Conservation (phyloP, 495 filamentous ascomycete genomes). For the Trichoderma parareesei region DNA sequence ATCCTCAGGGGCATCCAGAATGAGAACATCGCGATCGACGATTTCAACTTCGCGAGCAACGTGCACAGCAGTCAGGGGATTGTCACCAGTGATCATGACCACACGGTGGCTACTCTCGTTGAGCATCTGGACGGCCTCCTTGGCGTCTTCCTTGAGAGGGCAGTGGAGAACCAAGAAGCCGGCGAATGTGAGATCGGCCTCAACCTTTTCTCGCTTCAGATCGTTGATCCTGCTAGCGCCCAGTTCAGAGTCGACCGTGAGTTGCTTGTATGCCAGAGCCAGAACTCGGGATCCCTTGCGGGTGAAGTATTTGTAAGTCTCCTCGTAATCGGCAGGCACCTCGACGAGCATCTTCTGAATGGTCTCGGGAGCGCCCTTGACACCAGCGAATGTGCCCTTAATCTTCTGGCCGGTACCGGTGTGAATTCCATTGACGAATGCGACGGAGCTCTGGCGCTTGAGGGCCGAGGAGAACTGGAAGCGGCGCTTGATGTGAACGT, state of each 20-base stretch:
- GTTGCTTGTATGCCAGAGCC: slow-evolving; percentile 86
- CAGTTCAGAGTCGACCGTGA: slow-evolving; percentile 71
- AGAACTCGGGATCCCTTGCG: slow-evolving; percentile 89
- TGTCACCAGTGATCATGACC: slow-evolving; percentile 99
- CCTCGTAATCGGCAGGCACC: slow-evolving; percentile 83
- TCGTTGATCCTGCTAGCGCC: slow-evolving; percentile 82
- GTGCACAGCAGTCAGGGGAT: slow-evolving; percentile 91
- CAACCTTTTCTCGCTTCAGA: slow-evolving; percentile 83
- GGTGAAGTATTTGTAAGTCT: slow-evolving; percentile 97
- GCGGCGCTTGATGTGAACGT: slow-evolving; percentile 86
- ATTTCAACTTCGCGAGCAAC: slow-evolving; percentile 96
- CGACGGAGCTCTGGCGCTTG: slow-evolving; percentile 92
- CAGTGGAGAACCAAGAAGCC: slow-evolving; percentile 94
- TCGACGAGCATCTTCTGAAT: slow-evolving; percentile 85
- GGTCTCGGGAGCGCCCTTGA: slow-evolving; percentile 96
- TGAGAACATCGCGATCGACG: slow-evolving; percentile 89
- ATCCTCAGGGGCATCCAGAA: slow-evolving; percentile 90
- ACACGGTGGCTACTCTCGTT: slow-evolving; percentile 98
- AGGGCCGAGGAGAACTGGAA: slow-evolving; percentile 98
- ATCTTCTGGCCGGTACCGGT: slow-evolving; percentile 61
- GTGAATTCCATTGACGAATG: slow-evolving; percentile 62
- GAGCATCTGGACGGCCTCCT: slow-evolving; percentile 88
- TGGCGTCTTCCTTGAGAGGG: slow-evolving; percentile 93
- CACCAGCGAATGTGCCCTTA: slow-evolving; percentile 79
- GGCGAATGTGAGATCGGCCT: slow-evolving; percentile 76